Percentiles rank a stretch among this genome's conserved stretches.
phyloP scores from a whole-genome alignment of 495 filamentous ascomycete species.

The Annulohypoxylon moriforme region DNA sequence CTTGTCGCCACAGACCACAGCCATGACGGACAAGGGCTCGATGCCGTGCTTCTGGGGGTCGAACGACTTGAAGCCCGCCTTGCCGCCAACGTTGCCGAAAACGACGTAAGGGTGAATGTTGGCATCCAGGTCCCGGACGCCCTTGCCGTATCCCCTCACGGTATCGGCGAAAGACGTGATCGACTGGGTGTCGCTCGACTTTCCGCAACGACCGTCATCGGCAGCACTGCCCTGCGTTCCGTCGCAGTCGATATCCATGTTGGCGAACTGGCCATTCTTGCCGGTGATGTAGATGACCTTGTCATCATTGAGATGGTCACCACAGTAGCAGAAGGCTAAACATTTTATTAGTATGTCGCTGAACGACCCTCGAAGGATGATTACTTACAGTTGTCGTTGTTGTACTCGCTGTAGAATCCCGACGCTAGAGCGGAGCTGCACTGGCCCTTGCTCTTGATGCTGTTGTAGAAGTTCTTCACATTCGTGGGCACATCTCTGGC shows the following conservation, averaged over 20 bases:
- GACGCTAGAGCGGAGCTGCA: conserved; percentile 50
- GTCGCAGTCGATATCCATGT: conserved; percentile 79
- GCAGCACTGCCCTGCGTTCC: conserved; percentile 62
- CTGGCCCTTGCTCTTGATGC: conserved; percentile 47
- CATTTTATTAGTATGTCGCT: neutral
- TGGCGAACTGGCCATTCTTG: conserved; percentile 46
- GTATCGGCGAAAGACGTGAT: conserved; percentile 66
- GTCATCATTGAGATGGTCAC: conserved; percentile 50
- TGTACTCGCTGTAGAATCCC: conserved; percentile 53
- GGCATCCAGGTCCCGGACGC: conserved; percentile 68
- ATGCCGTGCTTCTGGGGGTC: conserved; percentile 64
- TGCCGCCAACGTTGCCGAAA: conserved; percentile 66
- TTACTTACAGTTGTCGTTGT: conserved; percentile 49
- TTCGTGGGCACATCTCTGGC: conserved; percentile 51
- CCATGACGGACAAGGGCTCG: conserved; percentile 70
- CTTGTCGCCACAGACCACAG: conserved; percentile 69
- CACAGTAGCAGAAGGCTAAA: conserved; percentile 55
- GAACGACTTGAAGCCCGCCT: conserved; percentile 57
- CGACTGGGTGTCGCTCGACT: conserved; percentile 63
- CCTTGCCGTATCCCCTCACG: conserved; percentile 56
- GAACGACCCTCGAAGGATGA: neutral
- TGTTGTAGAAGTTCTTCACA: conserved; percentile 51
- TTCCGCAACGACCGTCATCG: conserved; percentile 61
- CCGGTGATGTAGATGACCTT: conserved; percentile 55
- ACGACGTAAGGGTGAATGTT: conserved; percentile 74